A percentile compares a stretch with the other conserved stretches of the same genome.
These are phyloP conservation scores for Beta vulgaris DNA, from an alignment of 148 eudicot species.

Conservation along the genomic window DNA sequence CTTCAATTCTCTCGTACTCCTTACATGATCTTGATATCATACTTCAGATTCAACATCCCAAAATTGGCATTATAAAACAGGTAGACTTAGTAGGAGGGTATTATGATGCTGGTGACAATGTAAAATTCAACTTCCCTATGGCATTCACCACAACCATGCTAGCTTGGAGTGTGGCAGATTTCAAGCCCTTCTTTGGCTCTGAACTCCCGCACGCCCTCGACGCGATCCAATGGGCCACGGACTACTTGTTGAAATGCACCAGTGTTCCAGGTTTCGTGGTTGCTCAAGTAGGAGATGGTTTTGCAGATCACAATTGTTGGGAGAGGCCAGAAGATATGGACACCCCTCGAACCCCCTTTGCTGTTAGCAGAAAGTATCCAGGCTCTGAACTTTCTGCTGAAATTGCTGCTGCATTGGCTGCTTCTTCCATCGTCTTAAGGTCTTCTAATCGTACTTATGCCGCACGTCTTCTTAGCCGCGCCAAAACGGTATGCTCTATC, in stretches of 20 bases:
- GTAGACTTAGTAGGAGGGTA: conserved; percentile 66
- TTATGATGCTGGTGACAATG: conserved; percentile 76
- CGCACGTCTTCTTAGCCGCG: conserved; percentile 41
- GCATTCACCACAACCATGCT: conserved; percentile 65
- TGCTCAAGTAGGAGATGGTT: conserved; percentile 57
- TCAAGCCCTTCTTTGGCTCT: conserved; percentile 34
- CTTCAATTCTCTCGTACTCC: not conserved
- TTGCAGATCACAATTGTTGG: conserved; percentile 62
- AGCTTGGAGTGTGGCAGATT: conserved; percentile 63
- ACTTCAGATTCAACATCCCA: not conserved
- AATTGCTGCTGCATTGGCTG: conserved; percentile 62
- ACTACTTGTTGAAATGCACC: conserved; percentile 51
- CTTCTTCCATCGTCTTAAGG: conserved; percentile 50
- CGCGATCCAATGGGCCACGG: conserved; percentile 58
- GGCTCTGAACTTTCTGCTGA: conserved; percentile 64
- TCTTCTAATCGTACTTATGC: conserved; percentile 35
- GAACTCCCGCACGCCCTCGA: conserved; percentile 37
- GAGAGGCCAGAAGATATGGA: conserved; percentile 75
- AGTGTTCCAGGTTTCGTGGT: conserved; percentile 34
- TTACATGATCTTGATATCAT: not conserved
- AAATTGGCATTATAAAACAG: conserved; percentile 19
- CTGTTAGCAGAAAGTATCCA: conserved; percentile 32
- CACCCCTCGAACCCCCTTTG: conserved; percentile 48
- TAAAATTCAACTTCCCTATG: conserved; percentile 70
- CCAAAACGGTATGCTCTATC: conserved; percentile 30